Percentiles rank a stretch among this genome's conserved stretches.
These are phyloP conservation scores for Leptographium wingfieldii DNA, from an alignment of 2,329 filamentous ascomycete species.

Conservation along the genomic window DNA sequence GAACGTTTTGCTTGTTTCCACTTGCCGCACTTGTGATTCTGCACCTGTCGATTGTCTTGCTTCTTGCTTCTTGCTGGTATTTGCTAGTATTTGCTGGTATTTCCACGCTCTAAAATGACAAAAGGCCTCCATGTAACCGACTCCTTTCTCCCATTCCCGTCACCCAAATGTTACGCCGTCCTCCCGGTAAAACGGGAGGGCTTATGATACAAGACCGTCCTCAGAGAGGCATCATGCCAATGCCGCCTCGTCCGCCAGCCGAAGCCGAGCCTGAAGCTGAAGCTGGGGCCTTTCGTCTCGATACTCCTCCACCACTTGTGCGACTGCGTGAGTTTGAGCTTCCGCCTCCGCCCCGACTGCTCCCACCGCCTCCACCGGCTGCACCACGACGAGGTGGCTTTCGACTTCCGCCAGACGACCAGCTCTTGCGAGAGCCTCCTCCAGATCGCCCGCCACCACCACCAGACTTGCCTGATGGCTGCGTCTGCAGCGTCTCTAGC, in stretches of 20 bases:
- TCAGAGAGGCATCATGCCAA: constrained; percentile 15
- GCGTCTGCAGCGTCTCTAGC: constrained; percentile 16
- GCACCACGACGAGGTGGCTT: constrained; percentile 8
- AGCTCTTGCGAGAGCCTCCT: constrained; percentile 12
- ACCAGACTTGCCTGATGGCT: constrained; percentile 3
- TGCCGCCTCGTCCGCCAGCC: constrained; percentile 3
- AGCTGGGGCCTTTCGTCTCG: constrained; percentile 3
- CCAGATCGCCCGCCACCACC: constrained; percentile 13
- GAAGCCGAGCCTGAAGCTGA: neutral
- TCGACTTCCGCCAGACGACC: constrained; percentile 5
- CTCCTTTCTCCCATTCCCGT: neutral
- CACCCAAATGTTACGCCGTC: neutral
- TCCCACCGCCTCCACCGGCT: constrained; percentile 1
- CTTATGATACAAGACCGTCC: too few relatives aligned
- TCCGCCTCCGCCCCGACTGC: constrained; percentile 3
- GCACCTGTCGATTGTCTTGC: too few relatives aligned
- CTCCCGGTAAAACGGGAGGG: too few relatives aligned
- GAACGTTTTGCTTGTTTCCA: neutral
- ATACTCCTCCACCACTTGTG: constrained; percentile 8
- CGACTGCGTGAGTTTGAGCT: constrained; percentile 5
- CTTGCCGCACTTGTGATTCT: neutral
- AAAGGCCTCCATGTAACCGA: neutral
- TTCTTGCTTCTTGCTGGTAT: neutral
- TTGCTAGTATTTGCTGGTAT: neutral
- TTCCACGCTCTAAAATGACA: neutral